Base-by-base conservation (phyloP, 2,329 filamentous ascomycete genomes). In the Rhynchosporium graminicola region DNA sequence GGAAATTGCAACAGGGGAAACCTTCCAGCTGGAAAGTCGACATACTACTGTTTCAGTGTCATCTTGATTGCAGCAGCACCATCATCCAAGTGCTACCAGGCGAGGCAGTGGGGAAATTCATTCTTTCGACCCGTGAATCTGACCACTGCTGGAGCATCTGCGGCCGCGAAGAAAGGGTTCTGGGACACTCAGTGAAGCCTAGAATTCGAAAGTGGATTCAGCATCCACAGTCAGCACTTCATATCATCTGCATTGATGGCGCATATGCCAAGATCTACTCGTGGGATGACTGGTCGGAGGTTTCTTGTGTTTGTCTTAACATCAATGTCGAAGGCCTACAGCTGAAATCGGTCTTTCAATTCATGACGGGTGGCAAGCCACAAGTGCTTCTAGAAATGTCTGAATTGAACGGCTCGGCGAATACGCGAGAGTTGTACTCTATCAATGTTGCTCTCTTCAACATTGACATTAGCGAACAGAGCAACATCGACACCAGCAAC, bases 61-160 rank as follows among this genome's bases (percentile, higher is more conserved):
- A 65, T 12, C 67, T 74, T 26, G 63, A 73, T 5, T 68, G 62
- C 33, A 62, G 64, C 4, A 63, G 65, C 20, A 63, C 73, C 36
- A 71, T 75, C 42, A 64, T 66, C 12, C 69, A 73, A 59, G 62
- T 72, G 26, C 57, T 75, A 51, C 62, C 70, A n/a, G 67, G 64
- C 57, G 71, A 73, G 28, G 36, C 36, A 26, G 66, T 62, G n/a
- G 67, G 65, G 3, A 75, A 72, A 43, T 73, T 75, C 46, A 56
- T 76, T 48, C 45, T 76, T 42, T 73, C 74, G 20, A 75, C 74
- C 52, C 66, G 65, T 20, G 66, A 73, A 60, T 72, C 73, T 9
- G 73, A 75, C 58, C 63, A 74, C 60, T 51, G 76, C 36, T 74
- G 71, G 65, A 69, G 52, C 63, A 62, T 75, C 36, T 63, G 68